These are phyloP conservation scores for Diaporthe sp. DNA, from an alignment of 2,329 filamentous ascomycete species.

Conservation along the genomic window DNA sequence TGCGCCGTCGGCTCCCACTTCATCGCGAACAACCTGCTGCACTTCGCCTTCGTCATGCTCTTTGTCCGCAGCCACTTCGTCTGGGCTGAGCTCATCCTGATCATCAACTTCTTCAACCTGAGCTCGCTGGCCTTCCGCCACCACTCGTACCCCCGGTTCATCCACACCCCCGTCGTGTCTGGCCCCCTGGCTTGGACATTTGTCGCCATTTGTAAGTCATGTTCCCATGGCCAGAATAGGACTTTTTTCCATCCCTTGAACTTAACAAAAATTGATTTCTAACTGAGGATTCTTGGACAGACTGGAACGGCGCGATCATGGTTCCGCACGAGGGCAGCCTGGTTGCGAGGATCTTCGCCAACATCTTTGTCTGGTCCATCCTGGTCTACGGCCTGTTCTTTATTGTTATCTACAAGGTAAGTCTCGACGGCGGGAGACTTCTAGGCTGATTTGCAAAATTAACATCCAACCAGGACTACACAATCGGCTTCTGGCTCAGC, in stretches of 20 bases:
- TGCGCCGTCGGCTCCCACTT: slow-evolving; percentile 87
- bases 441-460: neutral
- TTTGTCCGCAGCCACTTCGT: slow-evolving; percentile 83
- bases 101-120: slow-evolving; percentile 88
- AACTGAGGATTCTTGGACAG: neutral
- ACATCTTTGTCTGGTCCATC: slow-evolving; percentile 90
- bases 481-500: slow-evolving; percentile 84
- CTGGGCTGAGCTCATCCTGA: slow-evolving; percentile 80
- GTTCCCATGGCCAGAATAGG: no score
- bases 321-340: slow-evolving; percentile 76
- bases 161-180: slow-evolving; percentile 82
- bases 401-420: slow-evolving; percentile 78
- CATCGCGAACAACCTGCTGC: slow-evolving; percentile 86
- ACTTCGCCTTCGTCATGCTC: slow-evolving; percentile 85
- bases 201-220: slow-evolving; percentile 72
- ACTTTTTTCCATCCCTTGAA: neutral
- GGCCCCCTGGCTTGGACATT: slow-evolving; percentile 89
- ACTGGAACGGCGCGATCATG: slow-evolving; percentile 90
- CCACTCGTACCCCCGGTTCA: slow-evolving; percentile 76
- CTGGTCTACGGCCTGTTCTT: slow-evolving; percentile 83
- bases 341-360: slow-evolving; percentile 83
- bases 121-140: slow-evolving; percentile 85
- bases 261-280: neutral
- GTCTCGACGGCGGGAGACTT: slow-evolving; percentile 38
- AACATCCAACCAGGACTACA: slow-evolving; percentile 67